A percentile compares a stretch with the other conserved stretches of the same genome.
These are phyloP conservation scores for Artemisia annua DNA, from an alignment of 129 eudicot genomes.

Conservation along the genomic window DNA sequence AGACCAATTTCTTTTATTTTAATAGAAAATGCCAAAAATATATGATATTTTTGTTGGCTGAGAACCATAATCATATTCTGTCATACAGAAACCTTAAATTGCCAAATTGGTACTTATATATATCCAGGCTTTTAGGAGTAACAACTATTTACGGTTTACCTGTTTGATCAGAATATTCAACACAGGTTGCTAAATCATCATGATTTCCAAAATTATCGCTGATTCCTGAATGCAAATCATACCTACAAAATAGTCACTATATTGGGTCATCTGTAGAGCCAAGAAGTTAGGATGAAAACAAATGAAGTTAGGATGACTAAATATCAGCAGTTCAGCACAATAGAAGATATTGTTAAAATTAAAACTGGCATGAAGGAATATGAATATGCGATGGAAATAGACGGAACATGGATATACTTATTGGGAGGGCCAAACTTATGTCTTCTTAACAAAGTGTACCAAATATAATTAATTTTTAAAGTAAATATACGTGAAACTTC, in stretches of 20 bases:
- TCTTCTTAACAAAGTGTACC: too few species aligned
- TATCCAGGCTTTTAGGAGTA: conserved; percentile 3
- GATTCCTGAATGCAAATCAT: conserved; percentile 61
- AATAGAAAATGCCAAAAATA: background rate
- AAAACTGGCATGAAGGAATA: background rate
- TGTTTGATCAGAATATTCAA: conserved; percentile 73
- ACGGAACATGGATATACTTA: too few species aligned
- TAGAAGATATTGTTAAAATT: background rate
- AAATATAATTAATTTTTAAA: too few species aligned
- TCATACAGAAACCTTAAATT: background rate
- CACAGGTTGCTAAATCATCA: conserved; percentile 76
- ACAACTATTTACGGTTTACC: conserved; percentile 43
- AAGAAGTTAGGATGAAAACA: background rate
- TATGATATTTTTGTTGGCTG: background rate
- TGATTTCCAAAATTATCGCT: conserved; percentile 56
- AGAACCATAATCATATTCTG: conserved; percentile 10
- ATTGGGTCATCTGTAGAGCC: background rate
- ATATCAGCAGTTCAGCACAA: too few species aligned
- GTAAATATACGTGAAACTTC: too few species aligned
- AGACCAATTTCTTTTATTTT: background rate
- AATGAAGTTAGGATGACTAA: background rate
- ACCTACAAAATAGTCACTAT: conserved; percentile 47
- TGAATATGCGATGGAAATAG: background rate
- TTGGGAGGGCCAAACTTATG: too few species aligned
- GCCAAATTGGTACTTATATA: background rate